phyloP scores from a whole-genome alignment of 179 eudicot species.

The Spergularia azorica region DNA sequence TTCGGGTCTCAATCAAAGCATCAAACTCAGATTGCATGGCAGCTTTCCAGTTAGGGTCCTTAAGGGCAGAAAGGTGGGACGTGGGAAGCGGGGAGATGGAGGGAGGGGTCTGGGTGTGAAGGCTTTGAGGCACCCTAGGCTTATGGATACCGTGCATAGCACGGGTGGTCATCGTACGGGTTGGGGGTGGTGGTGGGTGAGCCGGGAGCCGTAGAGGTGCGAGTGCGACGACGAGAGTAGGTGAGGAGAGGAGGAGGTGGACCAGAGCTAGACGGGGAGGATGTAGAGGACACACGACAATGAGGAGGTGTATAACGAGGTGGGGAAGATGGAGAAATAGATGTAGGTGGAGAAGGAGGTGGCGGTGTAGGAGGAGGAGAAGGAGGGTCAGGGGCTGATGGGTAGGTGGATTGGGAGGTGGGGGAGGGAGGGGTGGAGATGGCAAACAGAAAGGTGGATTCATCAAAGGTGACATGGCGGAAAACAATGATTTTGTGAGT shows the following conservation, averaged over 20 bases:
- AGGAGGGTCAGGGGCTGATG: neutral
- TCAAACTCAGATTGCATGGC: neutral
- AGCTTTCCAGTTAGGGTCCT: neutral
- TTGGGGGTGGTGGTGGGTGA: neutral
- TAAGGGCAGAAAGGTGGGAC: neutral
- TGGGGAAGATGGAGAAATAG: too few relatives aligned
- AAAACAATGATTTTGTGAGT: neutral
- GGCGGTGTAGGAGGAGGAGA: neutral
- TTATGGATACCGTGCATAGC: neutral
- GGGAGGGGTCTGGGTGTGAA: neutral
- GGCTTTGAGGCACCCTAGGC: neutral
- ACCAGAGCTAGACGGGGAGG: too few relatives aligned
- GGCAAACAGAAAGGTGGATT: neutral
- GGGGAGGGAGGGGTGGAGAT: too few relatives aligned
- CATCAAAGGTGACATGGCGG: neutral
- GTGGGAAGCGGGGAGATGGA: neutral
- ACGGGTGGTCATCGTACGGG: neutral
- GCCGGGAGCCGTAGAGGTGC: too few relatives aligned
- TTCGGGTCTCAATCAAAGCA: neutral
- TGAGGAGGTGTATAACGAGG: too few relatives aligned
- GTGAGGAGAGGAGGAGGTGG: too few relatives aligned
- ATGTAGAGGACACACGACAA: too few relatives aligned
- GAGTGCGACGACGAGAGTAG: too few relatives aligned
- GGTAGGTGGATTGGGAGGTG: neutral
- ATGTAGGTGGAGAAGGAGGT: neutral